Conservation (phyloP, 768 basidiomycete genomes). For the Mycena floridula region DNA sequence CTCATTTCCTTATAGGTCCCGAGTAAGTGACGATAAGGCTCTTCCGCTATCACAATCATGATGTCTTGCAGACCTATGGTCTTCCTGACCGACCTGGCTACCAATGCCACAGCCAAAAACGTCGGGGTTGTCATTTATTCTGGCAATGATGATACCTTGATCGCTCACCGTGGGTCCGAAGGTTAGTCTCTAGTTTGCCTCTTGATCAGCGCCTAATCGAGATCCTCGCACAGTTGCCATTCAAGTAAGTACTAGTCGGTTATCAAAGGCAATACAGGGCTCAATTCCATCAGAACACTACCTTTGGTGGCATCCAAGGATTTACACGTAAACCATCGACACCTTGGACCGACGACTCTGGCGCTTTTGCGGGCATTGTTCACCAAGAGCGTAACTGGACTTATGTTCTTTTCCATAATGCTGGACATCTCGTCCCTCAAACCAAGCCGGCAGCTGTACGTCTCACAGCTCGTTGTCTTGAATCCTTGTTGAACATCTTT, state of each 20-base stretch:
- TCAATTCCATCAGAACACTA: slow-evolving; percentile 58
- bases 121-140: slow-evolving; percentile 56
- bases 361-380: slow-evolving; percentile 59
- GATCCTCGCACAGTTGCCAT: slow-evolving; percentile 40
- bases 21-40: slow-evolving; percentile 19
- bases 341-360: slow-evolving; percentile 55
- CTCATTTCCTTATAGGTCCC: slow-evolving; percentile 17
- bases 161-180: slow-evolving; percentile 60
- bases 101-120: slow-evolving; percentile 48
- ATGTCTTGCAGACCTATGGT: slow-evolving; percentile 46
- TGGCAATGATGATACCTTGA: slow-evolving; percentile 63
- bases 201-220: slow-evolving; percentile 4
- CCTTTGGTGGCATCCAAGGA: slow-evolving; percentile 72
- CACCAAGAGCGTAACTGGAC: slow-evolving; percentile 73
- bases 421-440: slow-evolving; percentile 36
- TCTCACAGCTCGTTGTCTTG: neutral
- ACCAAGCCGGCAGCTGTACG: slow-evolving; percentile 32
- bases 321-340: slow-evolving; percentile 67
- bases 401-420: slow-evolving; percentile 35
- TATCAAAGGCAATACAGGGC: too few relatives aligned
- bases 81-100: slow-evolving; percentile 60
- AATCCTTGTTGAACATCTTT: neutral
- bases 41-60: neutral
- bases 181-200: slow-evolving; percentile 26
- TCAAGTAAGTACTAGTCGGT: too few relatives aligned